Base-by-base conservation (phyloP, 2,329 filamentous ascomycete genomes). In the Fusarium sp. region DNA sequence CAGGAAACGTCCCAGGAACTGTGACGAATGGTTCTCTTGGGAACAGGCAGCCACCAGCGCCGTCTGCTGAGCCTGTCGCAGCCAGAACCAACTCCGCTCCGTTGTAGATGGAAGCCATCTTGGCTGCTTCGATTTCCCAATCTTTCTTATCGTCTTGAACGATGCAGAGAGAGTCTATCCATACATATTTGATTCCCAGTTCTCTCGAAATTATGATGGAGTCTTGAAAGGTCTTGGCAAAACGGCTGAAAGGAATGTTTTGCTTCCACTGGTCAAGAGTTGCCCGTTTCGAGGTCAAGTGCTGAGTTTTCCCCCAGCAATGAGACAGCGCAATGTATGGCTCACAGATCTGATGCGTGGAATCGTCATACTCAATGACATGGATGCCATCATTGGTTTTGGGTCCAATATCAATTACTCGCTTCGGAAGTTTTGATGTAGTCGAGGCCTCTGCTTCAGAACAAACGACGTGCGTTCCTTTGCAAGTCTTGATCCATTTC, bases 161-260 rank as follows among this genome's bases (percentile, higher is more conserved):
- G 9, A 76, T 76, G 6, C 74, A 76, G 2, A 76, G 63, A 0
- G 74, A 73, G 15, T 76, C 74, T 44, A 76, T 75, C 74, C 74
- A 76, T 5, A 76, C 13, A 38, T 76, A 76, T 0, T 31, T 62
- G 17, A 75, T 64, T 1, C 71, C 67, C 3, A 75, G 17, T 3
- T 63, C 52, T 24, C 73, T 68, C 0, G 71, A 63, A 6, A 74
- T 69, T 0, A 22, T 34, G 1, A 73, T 39, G 2, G 71, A 67
- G 24, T 74, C 71, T 34, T 71, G 63, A 3, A 74, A 74, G 1
- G 71, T 74, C 13, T 55, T 54, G 2, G 71, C 58, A 17, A 72
- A 64, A 0, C 40, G 20, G 1, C n/a, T 3, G 7, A 73, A 72
- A 0, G 70, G 70, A 0, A 74, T 74, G 4, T 71, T 71, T 8